A percentile compares a stretch with the other conserved stretches of the same genome.
Conservation (phyloP, 2,329 filamentous ascomycete species). For the Nemania sp. region DNA sequence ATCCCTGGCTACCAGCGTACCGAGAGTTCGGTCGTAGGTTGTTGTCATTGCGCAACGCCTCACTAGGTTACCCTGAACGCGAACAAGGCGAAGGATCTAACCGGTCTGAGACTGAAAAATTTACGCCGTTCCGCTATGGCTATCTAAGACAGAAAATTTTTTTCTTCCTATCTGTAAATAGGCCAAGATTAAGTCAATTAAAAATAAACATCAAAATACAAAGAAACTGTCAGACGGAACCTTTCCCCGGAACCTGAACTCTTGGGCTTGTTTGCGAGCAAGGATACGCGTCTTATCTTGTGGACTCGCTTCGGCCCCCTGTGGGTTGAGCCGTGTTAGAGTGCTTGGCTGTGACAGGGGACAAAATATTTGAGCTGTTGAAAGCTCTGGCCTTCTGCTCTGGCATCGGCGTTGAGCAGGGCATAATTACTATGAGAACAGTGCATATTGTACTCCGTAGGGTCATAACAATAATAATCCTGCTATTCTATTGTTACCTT, state of each 20-base stretch:
- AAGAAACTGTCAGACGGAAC: constrained; percentile 20
- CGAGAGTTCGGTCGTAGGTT: constrained; percentile 4
- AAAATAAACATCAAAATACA: constrained; percentile 8
- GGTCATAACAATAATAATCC: neutral
- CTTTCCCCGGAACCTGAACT: constrained; percentile 23
- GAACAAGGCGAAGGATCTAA: constrained; percentile 8
- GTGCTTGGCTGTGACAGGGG: constrained; percentile 13
- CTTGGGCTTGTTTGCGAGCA: constrained; percentile 10
- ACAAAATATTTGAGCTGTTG: constrained; percentile 4
- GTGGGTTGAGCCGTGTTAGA: constrained; percentile 3
- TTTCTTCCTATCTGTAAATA: constrained; percentile 7
- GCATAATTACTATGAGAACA: too few relatives aligned
- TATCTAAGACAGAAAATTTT: constrained; percentile 16
- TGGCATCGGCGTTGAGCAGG: too few relatives aligned
- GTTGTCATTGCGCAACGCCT: constrained; percentile 6
- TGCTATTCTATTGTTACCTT: neutral
- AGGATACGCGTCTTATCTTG: constrained; percentile 17
- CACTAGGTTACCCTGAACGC: neutral
- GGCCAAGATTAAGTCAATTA: constrained; percentile 7
- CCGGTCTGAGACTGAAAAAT: constrained; percentile 7
- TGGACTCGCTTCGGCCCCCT: constrained; percentile 12
- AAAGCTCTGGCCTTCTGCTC: too few relatives aligned
- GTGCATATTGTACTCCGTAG: too few relatives aligned
- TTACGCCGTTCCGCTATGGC: constrained; percentile 8
- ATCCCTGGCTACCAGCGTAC: constrained; percentile 2